Base-by-base conservation (phyloP, 345 rosid species). In the Salix udensis region DNA sequence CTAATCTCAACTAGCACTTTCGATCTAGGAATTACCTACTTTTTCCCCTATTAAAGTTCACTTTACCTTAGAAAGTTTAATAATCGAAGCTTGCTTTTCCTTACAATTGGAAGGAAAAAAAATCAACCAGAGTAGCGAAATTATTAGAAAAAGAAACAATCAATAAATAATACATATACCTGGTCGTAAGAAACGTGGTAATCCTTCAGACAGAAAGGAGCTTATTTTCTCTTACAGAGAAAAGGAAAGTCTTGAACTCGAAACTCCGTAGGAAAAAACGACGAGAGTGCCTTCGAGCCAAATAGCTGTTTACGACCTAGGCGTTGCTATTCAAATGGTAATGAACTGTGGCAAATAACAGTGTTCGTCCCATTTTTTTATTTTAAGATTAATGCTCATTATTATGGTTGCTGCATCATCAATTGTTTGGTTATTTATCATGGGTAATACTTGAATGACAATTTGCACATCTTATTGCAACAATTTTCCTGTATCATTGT, bases 1-100 rank as follows among this genome's bases (percentile, higher is more conserved):
- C 76, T 11, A 37, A 21, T 48, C 60, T 67, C 81, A 66, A 83
- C 28, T 11, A 69, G 46, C 60, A 28, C 55, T 46, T 15, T 14
- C 52, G 16, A 46, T 3, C 50, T 2, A 46, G 18, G 16, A 14
- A 14, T 13, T n/a, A 55, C 24, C 28, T n/a, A 2, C 62, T 2
- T 4, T 4, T 1, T n/a, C 10, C 62, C 62, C 23, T 3, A n/a
- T 55, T 8, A 55, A 53, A 55, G 23, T 3, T 55, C 62, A n/a
- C 28, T 55, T 26, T 55, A 24, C 23, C 23, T 55, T 21, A 1
- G 26, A n/a, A 46, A 46, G 52, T 46, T 55, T 0, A n/a, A n/a
- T n/a, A n/a, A n/a, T 12, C 11, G 23, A 55, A 9, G 13, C n/a
- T n/a, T n/a, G 14, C 28, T 46, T 4, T 46, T 4, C 16, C 26